Conservation (phyloP, 2,329 filamentous ascomycete genomes). For the Claviceps purpurea region DNA sequence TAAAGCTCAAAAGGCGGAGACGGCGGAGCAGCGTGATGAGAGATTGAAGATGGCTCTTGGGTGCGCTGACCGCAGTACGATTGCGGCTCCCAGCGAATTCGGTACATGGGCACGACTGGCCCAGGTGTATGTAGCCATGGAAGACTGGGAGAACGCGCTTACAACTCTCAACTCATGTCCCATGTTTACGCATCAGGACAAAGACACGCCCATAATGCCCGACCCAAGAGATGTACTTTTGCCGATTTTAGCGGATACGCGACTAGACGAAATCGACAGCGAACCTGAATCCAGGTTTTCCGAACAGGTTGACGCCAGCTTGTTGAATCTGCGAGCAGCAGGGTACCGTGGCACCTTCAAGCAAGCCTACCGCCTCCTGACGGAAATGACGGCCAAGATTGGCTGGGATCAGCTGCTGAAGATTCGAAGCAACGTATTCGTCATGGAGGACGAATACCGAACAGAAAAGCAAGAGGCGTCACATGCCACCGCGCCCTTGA, state of each 20-base stretch:
- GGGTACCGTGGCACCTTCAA: constrained; percentile 91
- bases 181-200: constrained; percentile 99
- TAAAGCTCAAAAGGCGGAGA: constrained; percentile 52
- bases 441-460: constrained; percentile 98
- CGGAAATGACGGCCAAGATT: constrained; percentile 91
- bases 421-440: constrained; percentile 92
- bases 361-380: constrained; percentile 85
- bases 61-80: constrained; percentile 86
- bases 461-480: constrained; percentile 62
- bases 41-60: constrained; percentile 77
- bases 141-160: constrained; percentile 93
- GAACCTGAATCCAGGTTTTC: constrained; percentile 67
- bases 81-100: constrained; percentile 93
- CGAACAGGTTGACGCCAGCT: constrained; percentile 76
- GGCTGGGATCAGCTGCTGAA: constrained; percentile 95
- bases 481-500: constrained; percentile 28
- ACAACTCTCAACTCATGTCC: constrained; percentile 95
- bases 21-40: constrained; percentile 43
- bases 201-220: constrained; percentile 88
- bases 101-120: constrained; percentile 90
- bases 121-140: constrained; percentile 84
- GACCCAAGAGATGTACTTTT: constrained; percentile 80
- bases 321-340: constrained; percentile 75
- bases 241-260: constrained; percentile 75
- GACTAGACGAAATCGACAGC: constrained; percentile 92